Base-by-base conservation (phyloP, 768 basidiomycete genomes). In the Kwoniella sp. region DNA sequence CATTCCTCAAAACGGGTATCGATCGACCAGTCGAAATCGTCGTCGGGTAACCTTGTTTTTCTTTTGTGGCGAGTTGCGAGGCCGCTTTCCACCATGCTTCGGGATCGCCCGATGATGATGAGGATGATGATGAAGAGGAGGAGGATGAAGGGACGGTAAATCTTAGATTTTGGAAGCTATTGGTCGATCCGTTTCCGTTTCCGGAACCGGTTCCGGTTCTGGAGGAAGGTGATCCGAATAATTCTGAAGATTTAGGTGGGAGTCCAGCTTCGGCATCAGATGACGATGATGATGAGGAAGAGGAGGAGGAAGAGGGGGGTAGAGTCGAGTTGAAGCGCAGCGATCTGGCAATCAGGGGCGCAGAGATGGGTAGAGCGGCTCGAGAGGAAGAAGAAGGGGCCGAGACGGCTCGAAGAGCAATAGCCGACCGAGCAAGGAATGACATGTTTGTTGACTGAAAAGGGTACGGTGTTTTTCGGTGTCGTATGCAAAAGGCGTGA, bases 231-330 rank as follows among this genome's bases (percentile, higher is more conserved):
- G 40, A 44, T 10, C 40, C 40, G 33, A 63, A 55, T 24, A 56
- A 26, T 60, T 60, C 54, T n/a, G 40, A 51, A 44, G 61, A 49
- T 77, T 69, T 51, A 59, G 10, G 58, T 66, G 29, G 73, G 77
- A 44, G 40, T 9, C 10, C 40, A 10, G 8, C 17, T 19, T 44
- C 40, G 17, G 30, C 2, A 8, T 25, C 27, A 55, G 50, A 24
- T 24, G 36, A 15, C 2, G 33, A 21, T 21, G 7, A 36, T n/a
- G n/a, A n/a, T 33, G 29, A 7, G 3, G 48, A 59, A 37, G 48
- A 27, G 22, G 48, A 13, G 10, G 24, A 21, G 17, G 51, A 36
- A n/a, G 30, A 13, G 12, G 25, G 30, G 36, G 53, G 53, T 7
- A 55, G 53, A 33, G 54, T 55, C 36, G 54, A 55, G 25, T 55